Conservation (phyloP, 106 monocot species). For the Dendrobium nobile region DNA sequence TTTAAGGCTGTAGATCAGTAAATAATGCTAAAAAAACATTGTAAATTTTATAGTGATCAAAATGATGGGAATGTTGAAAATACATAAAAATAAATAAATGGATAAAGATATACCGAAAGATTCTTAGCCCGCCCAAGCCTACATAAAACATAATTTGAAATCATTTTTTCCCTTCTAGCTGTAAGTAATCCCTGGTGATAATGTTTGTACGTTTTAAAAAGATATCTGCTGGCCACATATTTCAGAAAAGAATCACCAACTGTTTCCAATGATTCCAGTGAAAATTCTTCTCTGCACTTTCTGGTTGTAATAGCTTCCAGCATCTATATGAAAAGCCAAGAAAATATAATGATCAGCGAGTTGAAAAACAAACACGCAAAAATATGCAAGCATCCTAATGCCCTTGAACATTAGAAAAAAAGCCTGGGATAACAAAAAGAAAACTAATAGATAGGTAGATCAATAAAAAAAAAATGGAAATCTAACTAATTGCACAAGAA, state of each 20-base stretch:
- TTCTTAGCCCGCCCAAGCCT: conserved; percentile 28
- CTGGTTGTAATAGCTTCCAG: conserved; percentile 65
- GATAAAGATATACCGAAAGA: conserved; percentile 24
- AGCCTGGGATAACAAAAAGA: not conserved
- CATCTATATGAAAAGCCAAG: conserved; percentile 20
- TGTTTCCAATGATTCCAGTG: conserved; percentile 59
- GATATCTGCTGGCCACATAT: conserved; percentile 43
- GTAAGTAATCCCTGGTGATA: conserved; percentile 56
- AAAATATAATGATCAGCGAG: not conserved
- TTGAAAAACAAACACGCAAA: not conserved
- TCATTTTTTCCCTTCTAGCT: conserved; percentile 24
- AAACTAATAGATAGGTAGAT: not conserved
- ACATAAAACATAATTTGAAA: conserved; percentile 45
- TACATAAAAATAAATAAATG: not conserved
- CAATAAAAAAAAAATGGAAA: not conserved
- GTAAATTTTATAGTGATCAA: not conserved
- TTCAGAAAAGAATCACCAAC: conserved; percentile 75
- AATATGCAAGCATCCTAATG: not conserved
- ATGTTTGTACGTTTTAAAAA: conserved; percentile 32
- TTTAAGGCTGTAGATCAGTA: not conserved
- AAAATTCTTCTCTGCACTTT: conserved; percentile 53
- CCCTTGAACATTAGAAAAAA: too few species aligned
- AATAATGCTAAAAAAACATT: not conserved
- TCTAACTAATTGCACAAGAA: not conserved
- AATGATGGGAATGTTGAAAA: not conserved